Evolutionary conservation across 768 basidiomycete genomes (phyloP).

Genomic region (Obba rivulosa): DNA sequence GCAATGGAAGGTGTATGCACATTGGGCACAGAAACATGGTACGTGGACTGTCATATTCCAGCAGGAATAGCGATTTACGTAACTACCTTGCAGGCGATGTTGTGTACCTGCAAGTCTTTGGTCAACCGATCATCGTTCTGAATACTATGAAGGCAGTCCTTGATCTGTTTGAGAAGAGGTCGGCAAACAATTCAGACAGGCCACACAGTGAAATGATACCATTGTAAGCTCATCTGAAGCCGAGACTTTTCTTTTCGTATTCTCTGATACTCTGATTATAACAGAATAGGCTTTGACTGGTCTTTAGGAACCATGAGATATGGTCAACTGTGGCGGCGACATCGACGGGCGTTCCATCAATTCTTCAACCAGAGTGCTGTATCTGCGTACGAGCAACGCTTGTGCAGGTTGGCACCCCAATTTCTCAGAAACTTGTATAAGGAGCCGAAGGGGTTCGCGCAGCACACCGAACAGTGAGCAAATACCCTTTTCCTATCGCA

Average conservation of each 20-base stretch:
- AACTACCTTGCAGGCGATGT: slow-evolving; percentile 5
- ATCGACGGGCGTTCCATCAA: slow-evolving; percentile 11
- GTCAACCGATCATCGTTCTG: slow-evolving; percentile 20
- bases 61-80: no score
- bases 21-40: slow-evolving; percentile 5
- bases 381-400: slow-evolving; percentile 2
- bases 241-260: background rate
- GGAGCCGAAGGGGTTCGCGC: slow-evolving; percentile 4
- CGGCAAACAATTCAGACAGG: slow-evolving; percentile 25
- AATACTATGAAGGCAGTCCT: slow-evolving; percentile 20
- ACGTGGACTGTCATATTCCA: background rate
- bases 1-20: slow-evolving; percentile 3
- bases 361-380: slow-evolving; percentile 6
- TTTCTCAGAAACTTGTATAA: slow-evolving; percentile 1
- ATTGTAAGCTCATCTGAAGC: background rate
- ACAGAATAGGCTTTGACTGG: slow-evolving; percentile 5
- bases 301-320: slow-evolving; percentile 5
- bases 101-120: slow-evolving; percentile 17
- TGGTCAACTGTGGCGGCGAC: slow-evolving; percentile 7
- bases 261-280: background rate
- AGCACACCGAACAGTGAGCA: slow-evolving; percentile 6
- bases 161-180: slow-evolving; percentile 27
- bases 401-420: background rate
- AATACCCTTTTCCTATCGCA: background rate
- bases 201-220: slow-evolving; percentile 13